Conservation (phyloP, 768 basidiomycete species). For the Suillus decipiens region DNA sequence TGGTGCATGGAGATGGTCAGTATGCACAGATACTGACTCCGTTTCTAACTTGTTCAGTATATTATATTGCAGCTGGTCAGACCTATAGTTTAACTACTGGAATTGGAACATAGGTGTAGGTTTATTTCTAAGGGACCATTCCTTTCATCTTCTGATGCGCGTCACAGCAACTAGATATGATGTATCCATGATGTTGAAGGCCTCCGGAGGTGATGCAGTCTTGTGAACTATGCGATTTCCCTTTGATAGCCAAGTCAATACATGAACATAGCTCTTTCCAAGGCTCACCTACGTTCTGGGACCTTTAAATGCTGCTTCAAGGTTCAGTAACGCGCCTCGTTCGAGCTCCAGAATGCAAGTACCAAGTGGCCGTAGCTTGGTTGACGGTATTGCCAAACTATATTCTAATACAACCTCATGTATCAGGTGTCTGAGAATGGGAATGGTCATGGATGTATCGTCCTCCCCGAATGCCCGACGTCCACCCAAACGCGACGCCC, state of each 20-base stretch:
- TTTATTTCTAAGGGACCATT: not conserved
- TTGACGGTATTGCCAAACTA: not conserved
- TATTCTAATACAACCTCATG: not conserved
- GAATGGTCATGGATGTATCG: not conserved
- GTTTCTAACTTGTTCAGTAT: not conserved
- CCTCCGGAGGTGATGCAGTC: not conserved
- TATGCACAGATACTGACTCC: not conserved
- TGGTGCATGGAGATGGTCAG: not conserved
- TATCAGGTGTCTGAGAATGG: not conserved
- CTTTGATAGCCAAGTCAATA: not conserved
- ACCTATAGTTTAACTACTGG: not conserved
- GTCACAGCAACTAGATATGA: not conserved
- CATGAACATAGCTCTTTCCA: not conserved
- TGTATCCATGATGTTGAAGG: not conserved
- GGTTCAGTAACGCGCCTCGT: not conserved
- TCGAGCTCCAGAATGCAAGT: not conserved
- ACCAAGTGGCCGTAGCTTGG: not conserved
- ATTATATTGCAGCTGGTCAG: not conserved
- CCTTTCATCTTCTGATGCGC: not conserved
- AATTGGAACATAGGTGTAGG: not conserved
- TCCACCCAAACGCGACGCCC: not conserved
- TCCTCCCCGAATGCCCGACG: slow-evolving; percentile 3
- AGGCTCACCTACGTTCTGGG: not conserved
- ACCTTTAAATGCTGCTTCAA: not conserved
- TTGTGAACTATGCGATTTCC: not conserved